Base-by-base conservation (phyloP, 306 rosid genomes). In the Lablab purpureus region DNA sequence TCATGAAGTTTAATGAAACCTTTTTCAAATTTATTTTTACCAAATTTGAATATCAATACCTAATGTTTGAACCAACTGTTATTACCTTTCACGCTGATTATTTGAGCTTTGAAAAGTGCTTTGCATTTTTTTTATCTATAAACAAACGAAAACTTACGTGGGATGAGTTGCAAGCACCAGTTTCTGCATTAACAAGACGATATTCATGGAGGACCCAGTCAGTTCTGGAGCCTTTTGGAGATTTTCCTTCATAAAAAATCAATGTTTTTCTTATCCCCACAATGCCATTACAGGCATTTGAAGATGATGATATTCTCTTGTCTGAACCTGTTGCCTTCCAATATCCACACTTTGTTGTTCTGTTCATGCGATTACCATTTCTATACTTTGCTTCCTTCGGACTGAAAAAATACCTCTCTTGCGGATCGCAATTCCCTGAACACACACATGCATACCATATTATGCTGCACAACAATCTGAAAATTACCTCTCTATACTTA, bases 251-350 rank as follows among this genome's bases (percentile, higher is more conserved):
- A 15, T 84, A 87, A 63, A 95, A 95, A 22, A 85, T 92, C 5
- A 92, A 71, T 9, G 90, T 92, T 80, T 92, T 95, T 75, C 89
- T 90, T 68, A 87, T 82, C 17, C 99, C 99, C 21, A 62, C 74
- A 60, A 81, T 76, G 15, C 78, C 67, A 22, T 74, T 74, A 69
- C 54, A 73, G 37, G 40, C 45, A 40, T 10, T 75, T 19, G 93
- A 69, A 67, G 90, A 86, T 28, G 79, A 73, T 51, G 79, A 73
- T 46, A 92, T 88, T 55, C 51, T 90, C 58, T 86, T 92, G 76
- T 92, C 98, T 9, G 91, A 70, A 0, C 99, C 98, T 1, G 90
- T 89, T 19, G 93, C 88, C 54, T 95, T 95, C 99, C 99, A 95
- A 80, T 88, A 91, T 0, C 99, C 99, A 56, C 94, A 86, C 63